Percentiles rank a stretch among this genome's conserved stretches.
Evolutionary conservation across 169 alveolate genomes (phyloP).

Genomic region (Eimeria tenella): DNA sequence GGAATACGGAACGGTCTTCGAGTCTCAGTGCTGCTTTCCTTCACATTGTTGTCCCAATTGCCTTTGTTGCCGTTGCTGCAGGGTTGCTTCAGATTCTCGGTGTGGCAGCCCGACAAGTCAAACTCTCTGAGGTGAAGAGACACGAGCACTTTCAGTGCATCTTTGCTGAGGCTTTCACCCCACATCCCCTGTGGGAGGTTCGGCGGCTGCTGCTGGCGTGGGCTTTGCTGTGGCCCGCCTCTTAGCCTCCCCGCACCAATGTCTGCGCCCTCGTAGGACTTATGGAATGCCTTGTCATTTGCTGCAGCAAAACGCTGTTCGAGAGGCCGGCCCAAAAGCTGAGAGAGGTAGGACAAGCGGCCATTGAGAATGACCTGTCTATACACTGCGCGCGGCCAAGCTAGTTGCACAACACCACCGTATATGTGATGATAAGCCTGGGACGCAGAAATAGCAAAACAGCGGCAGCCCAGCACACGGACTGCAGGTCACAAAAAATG

Average conservation of each 20-base stretch:
- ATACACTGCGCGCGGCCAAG: conserved; percentile 79
- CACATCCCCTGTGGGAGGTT: conserved; percentile 55
- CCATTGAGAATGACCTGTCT: conserved; percentile 74
- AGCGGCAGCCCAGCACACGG: neutral
- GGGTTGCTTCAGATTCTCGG: neutral
- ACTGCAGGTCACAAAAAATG: neutral
- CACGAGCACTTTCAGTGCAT: conserved; percentile 28
- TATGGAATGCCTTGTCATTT: neutral
- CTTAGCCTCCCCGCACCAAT: neutral
- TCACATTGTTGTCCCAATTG: neutral
- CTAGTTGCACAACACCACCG: conserved; percentile 73
- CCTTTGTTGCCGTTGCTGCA: neutral
- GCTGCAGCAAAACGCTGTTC: neutral
- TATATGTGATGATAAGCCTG: conserved; percentile 77
- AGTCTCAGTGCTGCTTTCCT: neutral
- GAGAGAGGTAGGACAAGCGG: conserved; percentile 49
- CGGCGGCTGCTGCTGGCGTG: conserved; percentile 24
- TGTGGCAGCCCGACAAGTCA: conserved; percentile 16
- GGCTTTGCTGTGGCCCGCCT: neutral
- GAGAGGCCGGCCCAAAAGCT: conserved; percentile 51
- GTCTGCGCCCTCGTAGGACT: neutral
- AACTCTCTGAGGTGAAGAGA: conserved; percentile 51
- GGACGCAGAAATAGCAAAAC: neutral
- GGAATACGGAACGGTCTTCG: neutral
- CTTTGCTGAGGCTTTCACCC: conserved; percentile 63